Percentiles rank a stretch among this genome's conserved stretches.
Conservation (phyloP, 306 rosid genomes). For the Cyamopsis tetragonoloba region DNA sequence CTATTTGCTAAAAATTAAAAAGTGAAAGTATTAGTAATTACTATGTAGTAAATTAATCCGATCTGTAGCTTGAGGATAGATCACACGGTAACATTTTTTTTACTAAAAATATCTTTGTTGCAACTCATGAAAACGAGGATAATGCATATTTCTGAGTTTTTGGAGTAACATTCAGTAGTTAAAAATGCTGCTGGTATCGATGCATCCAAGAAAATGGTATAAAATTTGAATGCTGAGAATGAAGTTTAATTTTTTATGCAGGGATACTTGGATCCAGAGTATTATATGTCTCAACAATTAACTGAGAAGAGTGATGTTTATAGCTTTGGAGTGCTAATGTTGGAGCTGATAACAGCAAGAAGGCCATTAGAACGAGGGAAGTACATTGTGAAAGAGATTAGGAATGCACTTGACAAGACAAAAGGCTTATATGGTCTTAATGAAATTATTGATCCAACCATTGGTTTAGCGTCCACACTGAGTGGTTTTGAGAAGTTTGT, state of each 20-base stretch:
- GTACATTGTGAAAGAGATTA: conserved; percentile 50
- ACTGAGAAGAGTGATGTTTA: conserved; percentile 69
- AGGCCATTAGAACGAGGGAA: conserved; percentile 49
- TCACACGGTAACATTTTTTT: neutral
- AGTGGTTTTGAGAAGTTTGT: conserved; percentile 43
- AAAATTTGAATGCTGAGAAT: neutral
- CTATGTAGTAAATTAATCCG: too few species aligned
- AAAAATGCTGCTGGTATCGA: too few species aligned
- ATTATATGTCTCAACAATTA: conserved; percentile 29
- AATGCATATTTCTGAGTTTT: neutral
- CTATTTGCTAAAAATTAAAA: neutral
- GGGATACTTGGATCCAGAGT: conserved; percentile 59
- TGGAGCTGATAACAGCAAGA: conserved; percentile 59
- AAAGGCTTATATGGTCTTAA: conserved; percentile 29
- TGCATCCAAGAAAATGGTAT: neutral
- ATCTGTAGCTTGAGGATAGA: too few species aligned
- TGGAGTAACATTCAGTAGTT: neutral
- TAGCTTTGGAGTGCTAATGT: conserved; percentile 60
- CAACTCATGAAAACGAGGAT: neutral
- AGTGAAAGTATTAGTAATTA: neutral
- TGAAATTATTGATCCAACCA: conserved; percentile 40
- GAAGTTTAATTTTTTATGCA: conserved; percentile 20
- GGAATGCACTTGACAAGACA: conserved; percentile 29
- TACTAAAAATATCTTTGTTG: too few species aligned
- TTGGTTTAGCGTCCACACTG: conserved; percentile 28